Base-by-base conservation (phyloP, 129 eudicot genomes). In the Pulicaria dysenterica region DNA sequence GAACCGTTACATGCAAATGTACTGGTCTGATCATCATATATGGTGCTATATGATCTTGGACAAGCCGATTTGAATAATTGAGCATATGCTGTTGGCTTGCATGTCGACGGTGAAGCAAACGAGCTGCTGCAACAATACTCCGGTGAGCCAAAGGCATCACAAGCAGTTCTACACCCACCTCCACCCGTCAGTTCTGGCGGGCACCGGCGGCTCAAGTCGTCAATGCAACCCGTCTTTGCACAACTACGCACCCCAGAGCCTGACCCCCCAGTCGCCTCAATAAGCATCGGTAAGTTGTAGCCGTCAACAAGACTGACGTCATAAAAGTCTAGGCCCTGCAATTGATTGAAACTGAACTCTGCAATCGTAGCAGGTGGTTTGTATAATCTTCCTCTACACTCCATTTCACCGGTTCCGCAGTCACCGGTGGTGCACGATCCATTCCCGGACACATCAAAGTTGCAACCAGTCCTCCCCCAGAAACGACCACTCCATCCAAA, bases 301-400 rank as follows among this genome's bases (percentile, higher is more conserved):
- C 87, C 87, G 8, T 64, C 64, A 3, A 53, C 69, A 0, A 83
- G 55, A 73, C 81, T 83, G 47, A 79, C 84, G 46, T 71, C 69
- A 50, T 79, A 83, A 38, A 45, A 59, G n/a, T 58, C 49, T n/a
- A 1, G 24, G 10, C 8, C 39, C 17, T 7, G 13, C 3, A 0
- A 1, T 57, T 0, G 16, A 24, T 10, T 34, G 11, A 67, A 6
- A 4, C 10, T 0, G 14, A 76, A 76, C 6, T 47, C 74, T 7
- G 50, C 80, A 12, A 37, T 7, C 0, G 75, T 76, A 31, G 17
- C 45, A 1, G 74, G 74, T 47, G 8, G 44, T 60, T 5, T 36
- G 24, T 49, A 9, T 47, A 4, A 3, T 8, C 4, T 48, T 8
- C 4, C 39, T 48, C 63, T 61, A 46, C 81, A 77, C 63, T 38